Percentiles rank a stretch among this genome's conserved stretches.
phyloP scores from a whole-genome alignment of 768 basidiomycete species.

The Rickenella mellea region DNA sequence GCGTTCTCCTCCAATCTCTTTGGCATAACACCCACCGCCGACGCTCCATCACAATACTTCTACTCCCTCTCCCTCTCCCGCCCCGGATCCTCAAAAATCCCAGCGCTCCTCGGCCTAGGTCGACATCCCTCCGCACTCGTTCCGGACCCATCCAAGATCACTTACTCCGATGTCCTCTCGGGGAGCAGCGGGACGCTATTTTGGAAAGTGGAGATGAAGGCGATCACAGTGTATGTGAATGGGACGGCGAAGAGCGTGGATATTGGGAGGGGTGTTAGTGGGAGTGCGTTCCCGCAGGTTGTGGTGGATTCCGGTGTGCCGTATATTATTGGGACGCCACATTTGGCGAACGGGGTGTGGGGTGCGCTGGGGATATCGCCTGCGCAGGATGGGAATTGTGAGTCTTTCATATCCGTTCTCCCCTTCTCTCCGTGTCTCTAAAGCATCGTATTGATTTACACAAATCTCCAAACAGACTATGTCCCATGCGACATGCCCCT shows the following conservation, averaged over 20 bases:
- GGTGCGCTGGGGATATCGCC: constrained; percentile 61
- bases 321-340: constrained; percentile 47
- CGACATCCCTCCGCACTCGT: constrained; percentile 49
- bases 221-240: constrained; percentile 51
- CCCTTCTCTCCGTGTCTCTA: not conserved
- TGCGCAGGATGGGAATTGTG: constrained; percentile 53
- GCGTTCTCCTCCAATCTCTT: constrained; percentile 63
- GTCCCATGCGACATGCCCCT: constrained; percentile 63
- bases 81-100: constrained; percentile 48
- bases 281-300: constrained; percentile 42
- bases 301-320: constrained; percentile 70
- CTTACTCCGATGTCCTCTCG: constrained; percentile 38
- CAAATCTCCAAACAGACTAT: constrained; percentile 40
- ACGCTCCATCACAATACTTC: constrained; percentile 53
- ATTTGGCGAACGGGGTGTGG: constrained; percentile 67
- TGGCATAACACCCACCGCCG: constrained; percentile 43
- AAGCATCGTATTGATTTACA: not conserved
- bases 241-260: constrained; percentile 29
- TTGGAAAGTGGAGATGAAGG: constrained; percentile 54
- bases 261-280: constrained; percentile 31
- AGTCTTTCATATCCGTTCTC: constrained; percentile 17
- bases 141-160: constrained; percentile 39
- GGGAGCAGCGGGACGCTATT: constrained; percentile 34
- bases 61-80: constrained; percentile 59
- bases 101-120: constrained; percentile 61